Conservation (phyloP, 805 yeast species). For the Candida sphagnicola region DNA sequence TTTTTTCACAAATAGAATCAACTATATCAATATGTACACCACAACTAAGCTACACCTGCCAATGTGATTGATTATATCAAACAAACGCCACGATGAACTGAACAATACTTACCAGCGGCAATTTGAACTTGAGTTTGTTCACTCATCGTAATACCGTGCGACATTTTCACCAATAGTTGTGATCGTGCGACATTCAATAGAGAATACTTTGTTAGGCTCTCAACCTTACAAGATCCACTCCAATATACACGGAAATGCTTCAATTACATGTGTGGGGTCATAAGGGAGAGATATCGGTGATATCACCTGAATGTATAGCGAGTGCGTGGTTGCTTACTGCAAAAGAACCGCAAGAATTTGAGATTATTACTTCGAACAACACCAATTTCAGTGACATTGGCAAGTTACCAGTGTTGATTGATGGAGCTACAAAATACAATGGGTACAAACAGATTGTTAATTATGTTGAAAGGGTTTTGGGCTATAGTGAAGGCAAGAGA, state of each 20-base stretch:
- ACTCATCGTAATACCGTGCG: not conserved
- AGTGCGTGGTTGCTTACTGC: conserved; percentile 35
- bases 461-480: conserved; percentile 4
- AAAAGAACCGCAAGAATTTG: conserved; percentile 11
- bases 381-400: conserved; percentile 49
- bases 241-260: conserved; percentile 9
- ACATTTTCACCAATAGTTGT: not conserved
- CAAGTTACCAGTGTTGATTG: conserved; percentile 45
- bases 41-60: not conserved
- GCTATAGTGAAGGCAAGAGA: no score
- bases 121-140: not conserved
- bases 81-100: not conserved
- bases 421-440: conserved; percentile 9
- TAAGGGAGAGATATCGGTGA: conserved; percentile 32
- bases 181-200: no score
- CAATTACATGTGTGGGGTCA: conserved; percentile 56
- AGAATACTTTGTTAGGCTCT: no score
- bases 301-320: conserved; percentile 53
- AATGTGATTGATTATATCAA: not conserved
- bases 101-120: not conserved
- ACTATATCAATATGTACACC: not conserved
- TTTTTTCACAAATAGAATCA: not conserved
- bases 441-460: conserved; percentile 15
- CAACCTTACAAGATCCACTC: no score
- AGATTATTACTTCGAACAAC: conserved; percentile 54